phyloP scores from a whole-genome alignment of 1,284 basidiomycete genomes.

The Vanrija sp. region DNA sequence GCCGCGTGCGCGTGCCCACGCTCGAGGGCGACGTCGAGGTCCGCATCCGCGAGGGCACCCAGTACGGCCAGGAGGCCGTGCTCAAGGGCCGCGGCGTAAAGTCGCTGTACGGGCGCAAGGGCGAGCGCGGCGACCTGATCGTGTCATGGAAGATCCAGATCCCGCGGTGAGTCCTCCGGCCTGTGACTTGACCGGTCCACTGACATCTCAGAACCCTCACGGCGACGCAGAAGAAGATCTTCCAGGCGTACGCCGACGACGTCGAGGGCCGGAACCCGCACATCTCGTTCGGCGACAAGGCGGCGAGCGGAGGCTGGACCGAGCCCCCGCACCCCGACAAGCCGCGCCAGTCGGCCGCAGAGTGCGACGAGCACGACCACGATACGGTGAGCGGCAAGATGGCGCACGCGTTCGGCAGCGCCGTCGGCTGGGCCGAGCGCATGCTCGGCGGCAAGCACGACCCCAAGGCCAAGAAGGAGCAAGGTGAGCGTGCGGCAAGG shows the following conservation, averaged over 20 bases:
- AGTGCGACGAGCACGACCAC: neutral
- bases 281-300: conserved; percentile 30
- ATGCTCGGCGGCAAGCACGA: conserved; percentile 22
- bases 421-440: conserved; percentile 37
- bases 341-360: neutral
- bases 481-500: neutral
- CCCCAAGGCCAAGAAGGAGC: conserved; percentile 2
- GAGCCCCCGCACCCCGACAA: conserved; percentile 9
- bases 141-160: conserved; percentile 84
- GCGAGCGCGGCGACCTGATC: conserved; percentile 71
- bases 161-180: conserved; percentile 66
- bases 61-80: conserved; percentile 95
- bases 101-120: conserved; percentile 61
- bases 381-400: conserved; percentile 26
- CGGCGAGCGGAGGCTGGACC: conserved; percentile 9
- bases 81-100: conserved; percentile 83
- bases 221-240: conserved; percentile 73
- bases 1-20: conserved; percentile 87
- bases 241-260: conserved; percentile 90
- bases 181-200: neutral
- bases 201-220: conserved; percentile 65
- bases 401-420: conserved; percentile 35
- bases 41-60: conserved; percentile 86
- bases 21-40: conserved; percentile 95
- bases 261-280: conserved; percentile 63